A percentile compares a stretch with the other conserved stretches of the same genome.
These are phyloP conservation scores for Carex parvula DNA, from an alignment of 176 grass and related monocot genomes.

Conservation along the genomic window DNA sequence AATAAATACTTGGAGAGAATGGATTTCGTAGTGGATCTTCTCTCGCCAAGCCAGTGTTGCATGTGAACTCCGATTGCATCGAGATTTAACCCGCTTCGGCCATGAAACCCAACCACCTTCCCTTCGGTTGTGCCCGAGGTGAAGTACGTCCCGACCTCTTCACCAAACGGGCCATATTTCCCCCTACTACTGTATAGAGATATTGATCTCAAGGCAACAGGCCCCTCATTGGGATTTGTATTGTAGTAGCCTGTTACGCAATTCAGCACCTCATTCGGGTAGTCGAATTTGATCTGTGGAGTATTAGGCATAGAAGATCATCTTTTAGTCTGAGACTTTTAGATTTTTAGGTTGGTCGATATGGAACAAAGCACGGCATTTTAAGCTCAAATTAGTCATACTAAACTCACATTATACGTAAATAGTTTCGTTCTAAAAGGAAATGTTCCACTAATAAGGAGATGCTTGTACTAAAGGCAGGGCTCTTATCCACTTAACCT, in stretches of 20 bases:
- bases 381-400: not conserved
- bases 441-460: not conserved
- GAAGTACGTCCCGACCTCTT: constrained; percentile 69
- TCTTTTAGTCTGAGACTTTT: not conserved
- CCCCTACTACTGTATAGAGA: constrained; percentile 63
- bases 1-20: constrained; percentile 66
- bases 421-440: not conserved
- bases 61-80: constrained; percentile 88
- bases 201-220: constrained; percentile 53
- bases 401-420: not conserved
- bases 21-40: constrained; percentile 37
- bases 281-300: constrained; percentile 79
- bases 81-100: constrained; percentile 58
- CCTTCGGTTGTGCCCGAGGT: constrained; percentile 58
- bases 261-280: constrained; percentile 73
- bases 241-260: constrained; percentile 80
- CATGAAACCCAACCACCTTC: constrained; percentile 93
- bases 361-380: not conserved
- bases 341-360: not conserved
- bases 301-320: not conserved
- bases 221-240: constrained; percentile 36
- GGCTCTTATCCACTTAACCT: not conserved
- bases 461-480: not conserved
- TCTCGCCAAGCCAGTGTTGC: constrained; percentile 86
- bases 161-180: constrained; percentile 76